Base-by-base conservation (phyloP, 768 basidiomycete species). In the Boletus rubropictus region DNA sequence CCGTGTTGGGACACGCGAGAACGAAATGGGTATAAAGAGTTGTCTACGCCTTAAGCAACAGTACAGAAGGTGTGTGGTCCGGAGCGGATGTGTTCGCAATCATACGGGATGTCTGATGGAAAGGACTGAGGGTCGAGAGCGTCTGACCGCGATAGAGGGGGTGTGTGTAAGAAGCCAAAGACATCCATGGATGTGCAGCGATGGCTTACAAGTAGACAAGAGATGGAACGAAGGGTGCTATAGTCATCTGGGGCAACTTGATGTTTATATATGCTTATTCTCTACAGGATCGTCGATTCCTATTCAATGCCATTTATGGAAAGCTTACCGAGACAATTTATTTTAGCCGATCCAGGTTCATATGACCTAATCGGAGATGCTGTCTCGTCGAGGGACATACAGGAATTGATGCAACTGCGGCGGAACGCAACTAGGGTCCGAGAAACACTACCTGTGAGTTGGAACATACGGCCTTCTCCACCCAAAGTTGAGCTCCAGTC, bases 241-340 rank as follows among this genome's bases (percentile, higher is more conserved):
- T 10, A 15, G 31, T 15, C 2, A 31, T 21, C 9, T 28, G 10
- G 6, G 29, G 10, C 1, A 11, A 20, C 6, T 6, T 15, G 4
- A 1, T 20, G 27, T 15, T 52, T 53, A 38, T 53, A 39, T 24
- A 44, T 6, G 24, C 24, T 5, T 25, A 8, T 8, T 8, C 24
- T 6, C 24, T 25, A 25, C 24, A 25, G 24, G 24, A 25, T 25
- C 24, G 39, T 28, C 31, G 20, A 42, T 17, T 25, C 24, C 14
- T 17, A 49, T 54, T 55, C 25, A 54, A 22, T 5, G 1, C 47
- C 39, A 11, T 38, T 49, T 54, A 25, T 21, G 42, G 52, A 32
- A 24, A 17, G 24, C 9, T 25, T 25, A 25, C 2, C n/a, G 15
- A 24, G 22, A 39, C n/a, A 39, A 28, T 28, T 9, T 40, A 8